Base-by-base conservation (phyloP, 2,329 filamentous ascomycete species). In the Talaromyces sp. region DNA sequence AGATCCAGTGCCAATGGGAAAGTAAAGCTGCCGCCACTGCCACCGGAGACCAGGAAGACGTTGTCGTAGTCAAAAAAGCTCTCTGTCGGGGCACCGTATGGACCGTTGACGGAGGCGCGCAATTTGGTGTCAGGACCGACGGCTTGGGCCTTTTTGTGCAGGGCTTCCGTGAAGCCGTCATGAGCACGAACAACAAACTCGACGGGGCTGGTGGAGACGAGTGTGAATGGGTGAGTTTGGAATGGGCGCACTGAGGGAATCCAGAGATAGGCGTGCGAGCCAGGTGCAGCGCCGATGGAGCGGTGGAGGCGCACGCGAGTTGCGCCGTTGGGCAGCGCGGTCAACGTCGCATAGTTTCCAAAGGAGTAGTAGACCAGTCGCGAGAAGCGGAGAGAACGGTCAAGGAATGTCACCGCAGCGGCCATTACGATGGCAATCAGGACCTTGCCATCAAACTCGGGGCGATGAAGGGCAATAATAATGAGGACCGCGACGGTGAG, bases 231-330 rank as follows among this genome's bases (percentile, higher is more conserved):
- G 63, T 89, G 86, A 1, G 82, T 85, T 70, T 88, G 83, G 19
- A 82, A 73, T 1, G 75, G 65, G 10, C 85, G 81, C 54, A 88
- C 78, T 4, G 74, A 74, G 0, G 86, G 86, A 7, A 88, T 80
- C 84, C 84, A 88, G 31, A 89, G 71, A 66, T 86, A 88, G 65
- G 83, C 84, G 67, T 89, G 86, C 63, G 83, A 82, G 1, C 85
- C 86, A 0, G 85, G 79, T 1, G 73, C 70, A 1, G 81, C 80
- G 2, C 73, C 71, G 0, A 77, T 62, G 0, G 81, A 80, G 2
- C 80, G 77, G 69, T 83, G 82, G 32, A 87, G 72, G 0, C 79
- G 76, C n/a, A 86, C 78, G 41, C 82, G 80, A 19, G 83, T 85
- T 55, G 79, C 83, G 4, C 82, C 80, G 58, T 82, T 73, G 7